Conservation (phyloP, 1,284 basidiomycete species). For the Moesziomyces antarcticus region DNA sequence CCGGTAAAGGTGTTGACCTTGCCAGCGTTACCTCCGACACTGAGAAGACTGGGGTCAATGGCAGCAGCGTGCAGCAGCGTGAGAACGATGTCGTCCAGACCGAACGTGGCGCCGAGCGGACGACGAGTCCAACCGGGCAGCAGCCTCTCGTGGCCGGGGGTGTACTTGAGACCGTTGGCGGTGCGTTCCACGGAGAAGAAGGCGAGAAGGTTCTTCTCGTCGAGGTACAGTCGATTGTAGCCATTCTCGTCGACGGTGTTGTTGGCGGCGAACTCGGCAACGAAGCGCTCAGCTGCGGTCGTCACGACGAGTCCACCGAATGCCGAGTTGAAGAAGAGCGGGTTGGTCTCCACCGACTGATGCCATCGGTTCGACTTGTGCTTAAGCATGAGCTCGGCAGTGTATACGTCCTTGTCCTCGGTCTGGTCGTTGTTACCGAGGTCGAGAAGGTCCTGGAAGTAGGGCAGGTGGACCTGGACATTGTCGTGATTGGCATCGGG, state of each 20-base stretch:
- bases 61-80: constrained; percentile 43
- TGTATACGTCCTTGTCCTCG: constrained; percentile 50
- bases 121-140: constrained; percentile 45
- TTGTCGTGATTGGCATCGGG: constrained; percentile 53
- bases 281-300: constrained; percentile 53
- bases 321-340: constrained; percentile 51
- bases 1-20: constrained; percentile 56
- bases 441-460: constrained; percentile 56
- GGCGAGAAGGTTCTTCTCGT: constrained; percentile 54
- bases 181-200: constrained; percentile 48
- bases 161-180: constrained; percentile 42
- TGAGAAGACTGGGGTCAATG: constrained; percentile 43
- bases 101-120: constrained; percentile 46
- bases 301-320: constrained; percentile 54
- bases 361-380: constrained; percentile 51
- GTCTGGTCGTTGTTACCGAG: constrained; percentile 44
- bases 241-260: constrained; percentile 51
- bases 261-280: constrained; percentile 56
- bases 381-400: constrained; percentile 43
- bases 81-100: constrained; percentile 50
- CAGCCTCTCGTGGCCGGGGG: constrained; percentile 54
- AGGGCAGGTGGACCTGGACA: constrained; percentile 36
- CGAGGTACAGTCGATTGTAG: constrained; percentile 56
- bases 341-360: constrained; percentile 47
- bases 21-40: constrained; percentile 53